phyloP scores from a whole-genome alignment of 768 basidiomycete genomes.

The Kockovaella imperatae region DNA sequence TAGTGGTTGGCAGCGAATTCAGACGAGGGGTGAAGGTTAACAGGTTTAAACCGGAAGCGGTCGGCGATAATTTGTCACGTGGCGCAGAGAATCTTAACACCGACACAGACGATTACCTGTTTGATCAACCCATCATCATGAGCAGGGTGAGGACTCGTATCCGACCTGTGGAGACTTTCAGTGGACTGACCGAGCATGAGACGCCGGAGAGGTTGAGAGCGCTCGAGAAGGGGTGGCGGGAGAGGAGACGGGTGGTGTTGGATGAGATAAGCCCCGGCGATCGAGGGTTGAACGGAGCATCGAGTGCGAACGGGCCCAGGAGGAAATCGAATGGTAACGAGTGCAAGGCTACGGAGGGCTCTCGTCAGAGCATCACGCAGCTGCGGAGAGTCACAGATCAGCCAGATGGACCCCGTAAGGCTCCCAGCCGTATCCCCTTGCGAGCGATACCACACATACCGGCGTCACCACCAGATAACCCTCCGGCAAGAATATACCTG shows the following conservation, averaged over 20 bases:
- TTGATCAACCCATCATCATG: too few relatives aligned
- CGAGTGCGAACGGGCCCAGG: neutral
- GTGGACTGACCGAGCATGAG: too few relatives aligned
- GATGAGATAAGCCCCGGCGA: neutral
- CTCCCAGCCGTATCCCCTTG: neutral
- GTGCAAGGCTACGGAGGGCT: neutral
- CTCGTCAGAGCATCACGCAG: too few relatives aligned
- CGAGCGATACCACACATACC: neutral
- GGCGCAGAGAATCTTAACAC: too few relatives aligned
- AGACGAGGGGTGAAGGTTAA: too few relatives aligned
- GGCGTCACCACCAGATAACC: neutral
- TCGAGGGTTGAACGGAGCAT: neutral
- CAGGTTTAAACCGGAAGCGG: too few relatives aligned
- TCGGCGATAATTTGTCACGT: too few relatives aligned
- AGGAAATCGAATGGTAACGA: neutral
- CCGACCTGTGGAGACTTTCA: too few relatives aligned
- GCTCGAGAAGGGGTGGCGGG: constrained; percentile 30
- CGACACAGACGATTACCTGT: too few relatives aligned
- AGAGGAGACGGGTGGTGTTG: constrained; percentile 4
- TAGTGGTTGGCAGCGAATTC: neutral
- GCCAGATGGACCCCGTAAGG: too few relatives aligned
- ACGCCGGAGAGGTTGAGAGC: constrained; percentile 23
- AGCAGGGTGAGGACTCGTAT: too few relatives aligned
- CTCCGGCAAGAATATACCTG: neutral
- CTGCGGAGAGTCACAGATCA: too few relatives aligned